Evolutionary conservation across 202 grass and related monocot genomes (phyloP).

Genomic region (Digitaria exilis): DNA sequence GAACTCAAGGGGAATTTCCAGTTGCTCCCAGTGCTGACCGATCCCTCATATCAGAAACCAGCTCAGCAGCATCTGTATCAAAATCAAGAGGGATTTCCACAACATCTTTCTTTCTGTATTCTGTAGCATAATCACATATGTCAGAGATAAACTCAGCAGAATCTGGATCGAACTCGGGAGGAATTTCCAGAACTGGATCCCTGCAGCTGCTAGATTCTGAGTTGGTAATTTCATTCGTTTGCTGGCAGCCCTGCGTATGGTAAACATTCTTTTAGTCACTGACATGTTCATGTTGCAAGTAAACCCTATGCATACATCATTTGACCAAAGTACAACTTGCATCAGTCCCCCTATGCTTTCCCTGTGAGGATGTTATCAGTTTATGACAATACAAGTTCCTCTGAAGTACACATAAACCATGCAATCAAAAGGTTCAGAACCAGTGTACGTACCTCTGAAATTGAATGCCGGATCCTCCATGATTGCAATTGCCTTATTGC

Average conservation of each 20-base stretch:
- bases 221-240: constrained; percentile 43
- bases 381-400: not conserved
- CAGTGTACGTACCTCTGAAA: no score
- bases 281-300: not conserved
- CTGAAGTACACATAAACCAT: not conserved
- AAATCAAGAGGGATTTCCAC: constrained; percentile 44
- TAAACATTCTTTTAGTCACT: not conserved
- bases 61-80: constrained; percentile 50
- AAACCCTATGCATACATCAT: not conserved
- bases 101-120: constrained; percentile 43
- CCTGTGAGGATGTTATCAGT: not conserved
- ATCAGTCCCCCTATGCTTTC: not conserved
- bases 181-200: constrained; percentile 48
- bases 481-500: constrained; percentile 4
- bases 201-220: constrained; percentile 39
- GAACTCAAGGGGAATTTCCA: constrained; percentile 9
- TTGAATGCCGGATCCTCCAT: constrained; percentile 3
- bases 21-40: constrained; percentile 46
- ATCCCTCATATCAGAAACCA: constrained; percentile 52
- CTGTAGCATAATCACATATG: constrained; percentile 58
- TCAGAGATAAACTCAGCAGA: constrained; percentile 61
- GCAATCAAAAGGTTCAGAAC: no score
- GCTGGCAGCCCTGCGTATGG: constrained; percentile 4
- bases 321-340: not conserved
- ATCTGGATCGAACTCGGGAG: constrained; percentile 64